These are phyloP conservation scores for Populus hybrid DNA, from an alignment of 441 rosid species.

Conservation along the genomic window DNA sequence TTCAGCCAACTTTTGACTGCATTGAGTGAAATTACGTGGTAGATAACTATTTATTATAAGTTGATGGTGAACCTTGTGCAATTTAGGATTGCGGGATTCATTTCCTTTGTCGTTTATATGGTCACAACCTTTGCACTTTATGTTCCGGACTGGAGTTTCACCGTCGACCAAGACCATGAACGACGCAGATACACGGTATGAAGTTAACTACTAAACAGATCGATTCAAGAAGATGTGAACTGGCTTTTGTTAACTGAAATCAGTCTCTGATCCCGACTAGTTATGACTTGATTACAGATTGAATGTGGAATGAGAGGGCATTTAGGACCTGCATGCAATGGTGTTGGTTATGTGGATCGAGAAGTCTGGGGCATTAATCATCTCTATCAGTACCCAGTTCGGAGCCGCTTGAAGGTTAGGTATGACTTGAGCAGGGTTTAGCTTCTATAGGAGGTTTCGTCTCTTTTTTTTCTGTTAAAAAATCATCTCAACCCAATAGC, in stretches of 20 bases:
- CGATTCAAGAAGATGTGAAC: neutral
- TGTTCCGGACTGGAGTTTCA: slow-evolving; percentile 69
- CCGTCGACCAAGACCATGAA: neutral
- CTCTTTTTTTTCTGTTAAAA: neutral
- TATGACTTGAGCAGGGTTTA: neutral
- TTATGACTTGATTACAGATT: slow-evolving; percentile 31
- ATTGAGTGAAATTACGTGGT: neutral
- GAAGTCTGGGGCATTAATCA: slow-evolving; percentile 67
- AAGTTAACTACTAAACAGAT: neutral
- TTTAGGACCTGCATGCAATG: slow-evolving; percentile 70
- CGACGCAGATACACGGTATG: slow-evolving; percentile 35
- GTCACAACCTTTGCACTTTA: slow-evolving; percentile 44
- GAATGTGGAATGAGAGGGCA: slow-evolving; percentile 74
- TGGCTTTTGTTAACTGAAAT: neutral
- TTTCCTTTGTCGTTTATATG: slow-evolving; percentile 52
- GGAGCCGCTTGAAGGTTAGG: slow-evolving; percentile 56
- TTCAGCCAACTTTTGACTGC: too few species aligned
- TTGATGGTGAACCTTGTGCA: neutral
- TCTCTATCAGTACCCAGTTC: slow-evolving; percentile 49
- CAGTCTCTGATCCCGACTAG: neutral
- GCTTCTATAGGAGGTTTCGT: neutral
- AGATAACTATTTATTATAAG: neutral
- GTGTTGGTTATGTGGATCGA: slow-evolving; percentile 62
- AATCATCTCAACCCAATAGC: too few species aligned
- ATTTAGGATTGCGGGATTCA: slow-evolving; percentile 51